Percentiles rank a stretch among this genome's conserved stretches.
These are phyloP conservation scores for Adansonia grandidieri DNA, from an alignment of 441 rosid genomes.

Conservation along the genomic window DNA sequence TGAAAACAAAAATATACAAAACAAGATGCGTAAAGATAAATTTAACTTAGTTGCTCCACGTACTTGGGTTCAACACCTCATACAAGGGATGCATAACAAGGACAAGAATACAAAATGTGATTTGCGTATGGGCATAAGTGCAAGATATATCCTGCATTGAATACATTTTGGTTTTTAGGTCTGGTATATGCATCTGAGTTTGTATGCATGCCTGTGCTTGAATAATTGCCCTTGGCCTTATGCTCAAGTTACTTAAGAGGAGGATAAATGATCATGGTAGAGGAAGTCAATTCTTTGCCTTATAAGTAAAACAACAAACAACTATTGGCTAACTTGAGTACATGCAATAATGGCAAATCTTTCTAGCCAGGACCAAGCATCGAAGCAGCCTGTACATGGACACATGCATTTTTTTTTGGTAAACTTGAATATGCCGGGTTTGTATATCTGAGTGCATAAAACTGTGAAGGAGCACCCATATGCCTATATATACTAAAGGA, in stretches of 20 bases:
- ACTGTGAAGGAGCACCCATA: background rate
- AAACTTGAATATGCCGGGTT: background rate
- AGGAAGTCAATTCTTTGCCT: background rate
- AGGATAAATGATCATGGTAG: background rate
- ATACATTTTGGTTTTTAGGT: too few relatives aligned
- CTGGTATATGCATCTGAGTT: background rate
- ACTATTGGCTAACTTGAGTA: background rate
- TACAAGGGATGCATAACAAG: background rate
- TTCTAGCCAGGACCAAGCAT: background rate
- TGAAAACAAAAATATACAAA: background rate
- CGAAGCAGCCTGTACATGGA: background rate
- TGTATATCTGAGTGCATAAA: background rate
- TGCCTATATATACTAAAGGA: background rate
- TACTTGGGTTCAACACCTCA: background rate
- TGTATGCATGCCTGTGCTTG: background rate
- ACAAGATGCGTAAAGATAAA: constrained; percentile 5
- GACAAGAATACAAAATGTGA: background rate
- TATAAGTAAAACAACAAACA: background rate
- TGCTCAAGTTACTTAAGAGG: background rate
- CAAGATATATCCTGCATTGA: background rate
- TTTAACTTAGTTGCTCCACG: background rate
- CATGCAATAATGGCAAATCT: background rate
- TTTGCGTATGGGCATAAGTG: background rate
- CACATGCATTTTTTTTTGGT: background rate
- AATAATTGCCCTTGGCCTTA: background rate